Percentiles rank a stretch among this genome's conserved stretches.
Evolutionary conservation across 257 asterid species (phyloP).

Genomic region (Solanum boliviense): DNA sequence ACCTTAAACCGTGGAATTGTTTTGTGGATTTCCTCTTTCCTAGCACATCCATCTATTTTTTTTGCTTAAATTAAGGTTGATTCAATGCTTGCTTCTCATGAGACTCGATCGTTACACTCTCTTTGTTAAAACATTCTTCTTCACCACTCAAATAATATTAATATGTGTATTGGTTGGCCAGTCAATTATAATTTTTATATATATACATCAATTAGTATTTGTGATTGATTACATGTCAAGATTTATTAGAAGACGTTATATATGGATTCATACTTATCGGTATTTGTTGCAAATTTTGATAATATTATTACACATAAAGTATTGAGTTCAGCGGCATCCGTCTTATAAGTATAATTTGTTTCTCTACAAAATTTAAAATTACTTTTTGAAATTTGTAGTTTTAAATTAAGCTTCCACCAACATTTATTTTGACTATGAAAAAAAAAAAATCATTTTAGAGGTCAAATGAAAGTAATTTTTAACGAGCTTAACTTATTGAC

Average conservation of each 20-base stretch:
- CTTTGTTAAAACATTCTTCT: not conserved
- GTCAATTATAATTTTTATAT: not conserved
- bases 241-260: not conserved
- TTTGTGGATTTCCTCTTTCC: not conserved
- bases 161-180: not conserved
- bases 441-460: not conserved
- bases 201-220: not conserved
- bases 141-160: not conserved
- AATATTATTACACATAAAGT: not conserved
- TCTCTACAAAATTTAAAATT: not conserved
- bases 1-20: not conserved
- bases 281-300: not conserved
- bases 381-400: not conserved
- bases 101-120: not conserved
- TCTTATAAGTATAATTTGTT: not conserved
- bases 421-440: not conserved
- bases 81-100: not conserved
- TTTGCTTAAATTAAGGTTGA: not conserved
- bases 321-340: not conserved
- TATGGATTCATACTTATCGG: not conserved
- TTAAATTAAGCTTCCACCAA: not conserved
- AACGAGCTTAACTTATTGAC: not conserved
- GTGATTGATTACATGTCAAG: not conserved
- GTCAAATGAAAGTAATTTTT: not conserved
- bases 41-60: not conserved